phyloP scores from a whole-genome alignment of 495 filamentous ascomycete species.

The Aspergillus egyptiacus region DNA sequence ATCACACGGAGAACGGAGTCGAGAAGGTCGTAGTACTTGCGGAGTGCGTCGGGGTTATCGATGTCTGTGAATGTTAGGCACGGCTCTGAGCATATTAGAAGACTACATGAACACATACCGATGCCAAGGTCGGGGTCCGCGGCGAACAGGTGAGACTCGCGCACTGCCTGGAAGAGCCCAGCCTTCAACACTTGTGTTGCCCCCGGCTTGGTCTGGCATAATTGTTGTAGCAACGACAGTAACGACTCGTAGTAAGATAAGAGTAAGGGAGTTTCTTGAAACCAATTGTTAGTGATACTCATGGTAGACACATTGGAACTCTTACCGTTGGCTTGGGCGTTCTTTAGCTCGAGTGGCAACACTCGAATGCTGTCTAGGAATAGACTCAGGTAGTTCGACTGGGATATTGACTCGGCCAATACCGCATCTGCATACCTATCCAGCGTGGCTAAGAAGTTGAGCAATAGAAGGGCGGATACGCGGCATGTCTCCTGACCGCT shows the following conservation, averaged over 20 bases:
- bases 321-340: slow-evolving; percentile 47
- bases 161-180: slow-evolving; percentile 80
- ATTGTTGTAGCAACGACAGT: slow-evolving; percentile 74
- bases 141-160: slow-evolving; percentile 74
- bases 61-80: slow-evolving; percentile 42
- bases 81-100: neutral
- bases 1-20: slow-evolving; percentile 77
- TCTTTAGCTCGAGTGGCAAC: slow-evolving; percentile 59
- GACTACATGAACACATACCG: slow-evolving; percentile 43
- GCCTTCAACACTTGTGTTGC: slow-evolving; percentile 77
- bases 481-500: slow-evolving; percentile 74
- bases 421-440: slow-evolving; percentile 60
- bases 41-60: slow-evolving; percentile 63
- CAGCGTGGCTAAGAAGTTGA: slow-evolving; percentile 63
- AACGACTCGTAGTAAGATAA: slow-evolving; percentile 67
- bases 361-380: slow-evolving; percentile 76
- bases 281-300: slow-evolving; percentile 14
- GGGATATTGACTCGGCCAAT: slow-evolving; percentile 70
- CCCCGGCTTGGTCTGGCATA: slow-evolving; percentile 72
- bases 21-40: slow-evolving; percentile 77
- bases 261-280: slow-evolving; percentile 46
- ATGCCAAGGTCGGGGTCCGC: slow-evolving; percentile 89
- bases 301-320: slow-evolving; percentile 1
- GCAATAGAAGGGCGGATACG: slow-evolving; percentile 72
- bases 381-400: slow-evolving; percentile 83